These are phyloP conservation scores for Elsinoe perseae DNA, from an alignment of 2,329 filamentous ascomycete species.

Conservation along the genomic window DNA sequence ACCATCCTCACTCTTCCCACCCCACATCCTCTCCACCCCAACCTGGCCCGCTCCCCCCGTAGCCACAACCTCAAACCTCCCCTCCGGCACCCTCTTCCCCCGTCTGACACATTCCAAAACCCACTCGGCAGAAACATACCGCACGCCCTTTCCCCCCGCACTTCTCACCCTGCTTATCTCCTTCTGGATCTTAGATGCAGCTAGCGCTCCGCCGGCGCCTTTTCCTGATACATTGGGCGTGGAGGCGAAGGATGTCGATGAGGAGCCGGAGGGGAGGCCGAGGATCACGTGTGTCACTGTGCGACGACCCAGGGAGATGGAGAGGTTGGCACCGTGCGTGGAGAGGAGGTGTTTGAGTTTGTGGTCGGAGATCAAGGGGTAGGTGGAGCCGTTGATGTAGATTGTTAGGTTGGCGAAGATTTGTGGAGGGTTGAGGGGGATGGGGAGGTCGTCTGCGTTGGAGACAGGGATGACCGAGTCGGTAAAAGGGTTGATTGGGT, in stretches of 20 bases:
- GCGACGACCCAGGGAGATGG: constrained; percentile 62
- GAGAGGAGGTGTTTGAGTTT: constrained; percentile 71
- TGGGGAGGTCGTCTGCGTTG: background rate
- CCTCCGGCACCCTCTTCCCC: constrained; percentile 66
- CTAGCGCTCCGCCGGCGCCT: constrained; percentile 65
- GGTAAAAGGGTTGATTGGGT: background rate
- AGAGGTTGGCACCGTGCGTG: constrained; percentile 63
- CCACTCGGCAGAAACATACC: constrained; percentile 78
- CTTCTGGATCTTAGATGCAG: constrained; percentile 70
- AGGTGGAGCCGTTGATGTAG: constrained; percentile 82
- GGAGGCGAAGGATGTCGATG: constrained; percentile 17
- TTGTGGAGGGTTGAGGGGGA: constrained; percentile 17
- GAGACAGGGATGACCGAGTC: too few species aligned
- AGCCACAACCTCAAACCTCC: constrained; percentile 50
- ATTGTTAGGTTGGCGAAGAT: constrained; percentile 62
- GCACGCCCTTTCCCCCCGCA: constrained; percentile 59
- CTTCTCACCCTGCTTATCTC: constrained; percentile 55
- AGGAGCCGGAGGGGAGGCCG: constrained; percentile 43
- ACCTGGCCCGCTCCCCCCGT: constrained; percentile 1
- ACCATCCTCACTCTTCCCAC: background rate
- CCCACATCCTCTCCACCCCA: constrained; percentile 4
- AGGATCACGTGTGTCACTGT: constrained; percentile 82
- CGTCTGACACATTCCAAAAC: constrained; percentile 74
- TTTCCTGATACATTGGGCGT: constrained; percentile 35
- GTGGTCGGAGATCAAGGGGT: constrained; percentile 75